A percentile compares a stretch with the other conserved stretches of the same genome.
Evolutionary conservation across 805 yeast species (phyloP).

Genomic region (Starmerella bacillaris): DNA sequence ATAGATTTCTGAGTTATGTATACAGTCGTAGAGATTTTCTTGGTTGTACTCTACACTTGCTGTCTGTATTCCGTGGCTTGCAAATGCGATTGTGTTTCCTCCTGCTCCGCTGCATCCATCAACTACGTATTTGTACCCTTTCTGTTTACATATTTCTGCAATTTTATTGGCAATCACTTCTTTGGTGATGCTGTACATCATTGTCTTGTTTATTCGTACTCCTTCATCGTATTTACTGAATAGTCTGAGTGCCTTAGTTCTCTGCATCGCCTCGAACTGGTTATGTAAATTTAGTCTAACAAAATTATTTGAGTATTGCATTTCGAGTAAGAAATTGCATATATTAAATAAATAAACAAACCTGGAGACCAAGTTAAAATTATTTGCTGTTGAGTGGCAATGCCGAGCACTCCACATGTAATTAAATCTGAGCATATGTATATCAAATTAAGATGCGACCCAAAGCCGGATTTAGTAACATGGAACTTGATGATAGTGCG

Average conservation of each 20-base stretch:
- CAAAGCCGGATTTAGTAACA: constrained; percentile 18
- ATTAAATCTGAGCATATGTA: constrained; percentile 22
- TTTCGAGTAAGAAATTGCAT: background rate
- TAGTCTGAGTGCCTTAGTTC: constrained; percentile 18
- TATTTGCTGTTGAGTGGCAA: background rate
- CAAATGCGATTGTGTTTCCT: constrained; percentile 68
- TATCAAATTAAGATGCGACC: constrained; percentile 15
- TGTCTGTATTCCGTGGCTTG: constrained; percentile 22
- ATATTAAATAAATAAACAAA: background rate
- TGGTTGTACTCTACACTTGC: constrained; percentile 18
- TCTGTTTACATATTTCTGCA: constrained; percentile 15
- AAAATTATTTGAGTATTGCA: background rate
- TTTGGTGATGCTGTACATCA: constrained; percentile 83
- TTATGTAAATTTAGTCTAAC: background rate
- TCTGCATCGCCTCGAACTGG: background rate
- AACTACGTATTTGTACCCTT: constrained; percentile 22
- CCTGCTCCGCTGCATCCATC: constrained; percentile 83
- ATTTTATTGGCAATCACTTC: constrained; percentile 45
- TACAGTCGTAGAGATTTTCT: constrained; percentile 16
- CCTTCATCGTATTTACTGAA: constrained; percentile 54
- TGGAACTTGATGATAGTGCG: constrained; percentile 19
- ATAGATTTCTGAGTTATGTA: constrained; percentile 48
- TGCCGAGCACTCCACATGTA: too few relatives aligned
- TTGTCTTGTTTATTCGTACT: constrained; percentile 45
- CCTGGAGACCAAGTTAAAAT: background rate